Conservation (phyloP, 2,329 filamentous ascomycete species). For the Ophiostoma populinum region DNA sequence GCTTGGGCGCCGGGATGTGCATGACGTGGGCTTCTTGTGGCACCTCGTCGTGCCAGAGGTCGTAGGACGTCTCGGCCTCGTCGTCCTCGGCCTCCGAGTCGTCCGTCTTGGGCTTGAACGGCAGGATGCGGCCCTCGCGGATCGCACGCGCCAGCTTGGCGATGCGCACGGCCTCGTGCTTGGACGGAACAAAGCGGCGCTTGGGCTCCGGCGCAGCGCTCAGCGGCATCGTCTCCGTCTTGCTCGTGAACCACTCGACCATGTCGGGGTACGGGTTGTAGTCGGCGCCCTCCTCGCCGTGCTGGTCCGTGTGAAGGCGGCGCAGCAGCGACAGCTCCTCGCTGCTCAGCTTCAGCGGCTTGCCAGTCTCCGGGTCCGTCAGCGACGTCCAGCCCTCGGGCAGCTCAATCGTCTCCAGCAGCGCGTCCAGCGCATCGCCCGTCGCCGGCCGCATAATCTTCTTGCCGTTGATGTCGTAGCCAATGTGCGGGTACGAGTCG, state of each 20-base stretch:
- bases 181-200: constrained; percentile 85
- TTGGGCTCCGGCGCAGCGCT: constrained; percentile 93
- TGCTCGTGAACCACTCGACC: constrained; percentile 84
- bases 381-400: constrained; percentile 95
- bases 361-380: constrained; percentile 85
- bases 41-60: constrained; percentile 89
- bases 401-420: constrained; percentile 90
- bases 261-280: constrained; percentile 90
- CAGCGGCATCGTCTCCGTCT: constrained; percentile 83
- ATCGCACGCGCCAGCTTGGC: constrained; percentile 97
- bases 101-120: constrained; percentile 62
- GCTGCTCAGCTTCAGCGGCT: constrained; percentile 70
- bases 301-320: constrained; percentile 73
- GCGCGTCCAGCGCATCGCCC: constrained; percentile 78
- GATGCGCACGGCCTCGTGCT: constrained; percentile 87
- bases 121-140: constrained; percentile 79
- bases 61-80: constrained; percentile 54
- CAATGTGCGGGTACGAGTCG: constrained; percentile 94
- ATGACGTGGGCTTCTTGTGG: constrained; percentile 71
- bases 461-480: constrained; percentile 97
- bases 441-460: constrained; percentile 92
- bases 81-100: constrained; percentile 27
- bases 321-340: constrained; percentile 81
- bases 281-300: constrained; percentile 70
- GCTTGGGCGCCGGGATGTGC: constrained; percentile 88